Conservation (phyloP, 2,329 filamentous ascomycete genomes). For the Aspergillus sergii region DNA sequence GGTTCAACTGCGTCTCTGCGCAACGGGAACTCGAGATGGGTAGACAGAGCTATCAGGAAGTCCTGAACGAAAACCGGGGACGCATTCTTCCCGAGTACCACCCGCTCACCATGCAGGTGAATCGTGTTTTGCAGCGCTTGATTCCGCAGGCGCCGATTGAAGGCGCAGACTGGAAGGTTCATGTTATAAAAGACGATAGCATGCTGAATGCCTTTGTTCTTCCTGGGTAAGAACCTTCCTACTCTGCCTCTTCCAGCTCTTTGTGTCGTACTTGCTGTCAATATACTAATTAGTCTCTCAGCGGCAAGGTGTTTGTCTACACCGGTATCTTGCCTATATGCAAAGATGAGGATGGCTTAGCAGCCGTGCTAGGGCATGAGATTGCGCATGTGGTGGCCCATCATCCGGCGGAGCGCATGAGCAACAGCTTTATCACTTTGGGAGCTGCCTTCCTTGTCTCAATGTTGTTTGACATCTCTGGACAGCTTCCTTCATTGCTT, state of each 20-base stretch:
- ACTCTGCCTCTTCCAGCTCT: no score
- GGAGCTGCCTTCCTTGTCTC: constrained; percentile 31
- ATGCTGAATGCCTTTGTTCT: constrained; percentile 64
- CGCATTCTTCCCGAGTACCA: constrained; percentile 55
- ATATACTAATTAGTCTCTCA: constrained; percentile 21
- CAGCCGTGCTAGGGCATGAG: constrained; percentile 64
- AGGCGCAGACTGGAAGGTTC: constrained; percentile 56
- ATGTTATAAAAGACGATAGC: constrained; percentile 57
- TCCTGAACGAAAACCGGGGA: constrained; percentile 49
- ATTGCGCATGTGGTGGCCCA: constrained; percentile 66
- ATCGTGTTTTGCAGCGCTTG: constrained; percentile 56
- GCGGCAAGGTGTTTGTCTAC: constrained; percentile 67
- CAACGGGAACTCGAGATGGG: constrained; percentile 49
- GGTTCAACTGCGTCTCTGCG: constrained; percentile 60
- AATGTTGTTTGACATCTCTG: constrained; percentile 44
- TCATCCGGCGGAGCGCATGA: constrained; percentile 59
- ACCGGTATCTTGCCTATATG: constrained; percentile 63
- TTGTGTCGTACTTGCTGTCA: not conserved
- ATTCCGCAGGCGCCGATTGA: constrained; percentile 54
- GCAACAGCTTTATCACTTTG: constrained; percentile 40
- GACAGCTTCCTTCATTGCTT: constrained; percentile 42
- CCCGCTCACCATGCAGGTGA: constrained; percentile 52
- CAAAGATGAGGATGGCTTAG: constrained; percentile 59
- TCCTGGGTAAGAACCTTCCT: constrained; percentile 50
- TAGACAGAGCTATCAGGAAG: constrained; percentile 49